Evolutionary conservation across 352 stramenopile species (phyloP).

Genomic region (Pythium angustatum): DNA sequence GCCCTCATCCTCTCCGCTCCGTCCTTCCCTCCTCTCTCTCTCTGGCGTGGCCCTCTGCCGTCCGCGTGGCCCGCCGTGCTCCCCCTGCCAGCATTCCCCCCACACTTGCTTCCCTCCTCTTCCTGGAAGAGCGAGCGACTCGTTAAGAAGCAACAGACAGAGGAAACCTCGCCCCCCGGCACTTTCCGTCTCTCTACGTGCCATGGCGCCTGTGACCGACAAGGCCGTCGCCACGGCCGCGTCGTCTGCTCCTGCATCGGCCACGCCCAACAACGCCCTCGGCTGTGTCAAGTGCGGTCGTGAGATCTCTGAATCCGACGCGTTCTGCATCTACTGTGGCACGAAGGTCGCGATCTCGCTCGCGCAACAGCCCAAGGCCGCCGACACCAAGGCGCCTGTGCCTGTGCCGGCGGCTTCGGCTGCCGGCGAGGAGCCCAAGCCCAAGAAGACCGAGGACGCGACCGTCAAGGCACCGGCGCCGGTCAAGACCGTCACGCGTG

Average conservation of each 20-base stretch:
- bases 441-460: slow-evolving; percentile 10
- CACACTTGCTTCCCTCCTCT: slow-evolving; percentile 31
- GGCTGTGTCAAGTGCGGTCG: slow-evolving; percentile 77
- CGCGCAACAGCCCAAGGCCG: slow-evolving; percentile 42
- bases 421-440: not conserved
- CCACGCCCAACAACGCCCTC: slow-evolving; percentile 46
- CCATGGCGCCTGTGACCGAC: slow-evolving; percentile 74
- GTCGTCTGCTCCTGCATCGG: slow-evolving; percentile 23
- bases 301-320: slow-evolving; percentile 69
- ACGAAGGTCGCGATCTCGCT: slow-evolving; percentile 78
- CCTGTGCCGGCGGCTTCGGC: not conserved
- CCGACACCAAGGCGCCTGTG: slow-evolving; percentile 15
- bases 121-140: slow-evolving; percentile 17
- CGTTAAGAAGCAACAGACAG: slow-evolving; percentile 13
- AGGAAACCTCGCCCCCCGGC: slow-evolving; percentile 3
- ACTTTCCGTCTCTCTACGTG: slow-evolving; percentile 8
- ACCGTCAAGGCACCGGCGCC: slow-evolving; percentile 9
- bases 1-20: not conserved
- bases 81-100: no score
- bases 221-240: slow-evolving; percentile 39
- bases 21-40: slow-evolving; percentile 4
- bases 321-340: slow-evolving; percentile 88
- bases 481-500: slow-evolving; percentile 15
- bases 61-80: slow-evolving; percentile 5
- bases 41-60: not conserved